Conservation (phyloP, 176 grass and related monocot genomes). For the Oryza australiensis region DNA sequence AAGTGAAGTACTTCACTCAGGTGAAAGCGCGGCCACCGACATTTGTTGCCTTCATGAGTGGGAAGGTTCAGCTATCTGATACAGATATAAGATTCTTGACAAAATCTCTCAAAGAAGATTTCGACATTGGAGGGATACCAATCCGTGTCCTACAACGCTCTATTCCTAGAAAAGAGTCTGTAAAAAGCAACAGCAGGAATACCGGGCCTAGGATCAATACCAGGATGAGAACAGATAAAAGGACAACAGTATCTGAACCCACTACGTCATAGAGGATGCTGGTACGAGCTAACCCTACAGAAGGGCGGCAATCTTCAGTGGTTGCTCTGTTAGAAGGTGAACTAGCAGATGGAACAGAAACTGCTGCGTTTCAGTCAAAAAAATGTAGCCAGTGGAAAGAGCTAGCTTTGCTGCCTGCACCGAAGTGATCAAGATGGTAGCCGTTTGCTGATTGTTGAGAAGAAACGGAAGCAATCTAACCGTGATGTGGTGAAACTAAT, state of each 20-base stretch:
- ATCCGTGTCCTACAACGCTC: constrained; percentile 73
- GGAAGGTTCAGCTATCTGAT: constrained; percentile 79
- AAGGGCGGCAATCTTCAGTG: neutral
- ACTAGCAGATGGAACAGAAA: constrained; percentile 4
- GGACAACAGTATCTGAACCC: constrained; percentile 30
- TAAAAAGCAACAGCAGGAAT: constrained; percentile 27
- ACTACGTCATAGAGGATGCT: constrained; percentile 4
- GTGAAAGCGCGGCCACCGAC: constrained; percentile 90
- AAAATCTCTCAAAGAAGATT: constrained; percentile 95
- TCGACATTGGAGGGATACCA: constrained; percentile 87
- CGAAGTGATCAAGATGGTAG: neutral
- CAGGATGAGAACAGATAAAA: constrained; percentile 66
- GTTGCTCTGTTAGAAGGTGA: neutral
- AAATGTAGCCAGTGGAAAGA: neutral
- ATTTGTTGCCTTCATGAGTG: constrained; percentile 90
- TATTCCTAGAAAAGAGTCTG: constrained; percentile 58
- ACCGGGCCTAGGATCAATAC: constrained; percentile 15
- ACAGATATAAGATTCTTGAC: constrained; percentile 83
- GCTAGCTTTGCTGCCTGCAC: neutral
- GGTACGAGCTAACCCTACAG: neutral
- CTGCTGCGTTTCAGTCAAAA: neutral
- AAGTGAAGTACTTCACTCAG: constrained; percentile 97
- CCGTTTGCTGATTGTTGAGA: neutral
- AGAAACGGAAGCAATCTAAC: constrained; percentile 12
- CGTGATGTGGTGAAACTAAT: neutral